phyloP scores from a whole-genome alignment of 495 filamentous ascomycete species.

The Extremus antarcticus region DNA sequence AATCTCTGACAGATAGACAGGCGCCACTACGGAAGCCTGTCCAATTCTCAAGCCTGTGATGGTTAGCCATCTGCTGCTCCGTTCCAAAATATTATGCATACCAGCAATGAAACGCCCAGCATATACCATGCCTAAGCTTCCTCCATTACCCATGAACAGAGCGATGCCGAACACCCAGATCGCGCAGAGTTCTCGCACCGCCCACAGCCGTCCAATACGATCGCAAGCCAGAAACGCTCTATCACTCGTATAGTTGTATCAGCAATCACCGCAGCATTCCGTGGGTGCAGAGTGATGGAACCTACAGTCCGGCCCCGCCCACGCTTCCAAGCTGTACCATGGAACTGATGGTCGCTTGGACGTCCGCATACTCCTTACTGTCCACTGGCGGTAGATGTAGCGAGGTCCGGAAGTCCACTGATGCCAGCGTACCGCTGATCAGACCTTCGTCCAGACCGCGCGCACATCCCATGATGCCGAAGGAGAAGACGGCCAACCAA shows the following conservation, averaged over 20 bases:
- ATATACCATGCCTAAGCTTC: slow-evolving; percentile 52
- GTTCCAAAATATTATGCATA: too few species aligned
- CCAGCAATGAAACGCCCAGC: slow-evolving; percentile 58
- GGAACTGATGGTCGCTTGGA: slow-evolving; percentile 56
- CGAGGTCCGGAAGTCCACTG: slow-evolving; percentile 46
- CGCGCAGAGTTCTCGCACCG: slow-evolving; percentile 24
- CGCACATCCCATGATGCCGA: slow-evolving; percentile 55
- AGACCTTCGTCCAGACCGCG: slow-evolving; percentile 52
- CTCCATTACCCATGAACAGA: slow-evolving; percentile 48
- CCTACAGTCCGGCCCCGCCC: slow-evolving; percentile 44
- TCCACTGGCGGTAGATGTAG: slow-evolving; percentile 44
- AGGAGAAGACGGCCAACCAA: slow-evolving; percentile 55
- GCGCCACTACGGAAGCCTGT: slow-evolving; percentile 55
- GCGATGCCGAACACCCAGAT: slow-evolving; percentile 58
- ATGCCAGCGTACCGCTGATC: slow-evolving; percentile 55
- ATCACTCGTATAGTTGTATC: too few species aligned
- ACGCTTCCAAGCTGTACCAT: slow-evolving; percentile 63
- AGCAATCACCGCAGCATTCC: too few species aligned
- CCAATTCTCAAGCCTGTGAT: too few species aligned
- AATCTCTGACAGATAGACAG: slow-evolving; percentile 48
- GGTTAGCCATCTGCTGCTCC: too few species aligned
- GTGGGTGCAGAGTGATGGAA: too few species aligned
- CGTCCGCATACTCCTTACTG: slow-evolving; percentile 43
- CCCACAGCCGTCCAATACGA: slow-evolving; percentile 18
- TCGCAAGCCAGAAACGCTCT: slow-evolving; percentile 52